Evolutionary conservation across 169 alveolate species (phyloP).

Genomic region (Fabrea salina): DNA sequence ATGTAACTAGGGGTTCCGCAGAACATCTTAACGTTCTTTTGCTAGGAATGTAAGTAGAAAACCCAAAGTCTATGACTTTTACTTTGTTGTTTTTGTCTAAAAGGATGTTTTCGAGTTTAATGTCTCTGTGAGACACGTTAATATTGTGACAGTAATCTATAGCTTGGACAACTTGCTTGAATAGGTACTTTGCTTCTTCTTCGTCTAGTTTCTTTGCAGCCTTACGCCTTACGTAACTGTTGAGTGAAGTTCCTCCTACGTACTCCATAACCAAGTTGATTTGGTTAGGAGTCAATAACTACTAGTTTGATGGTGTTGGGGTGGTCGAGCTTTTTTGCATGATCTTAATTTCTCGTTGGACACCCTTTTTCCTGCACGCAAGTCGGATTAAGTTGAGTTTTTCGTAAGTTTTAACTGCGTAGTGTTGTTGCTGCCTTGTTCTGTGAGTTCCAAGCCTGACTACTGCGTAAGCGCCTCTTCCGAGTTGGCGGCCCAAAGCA

Average conservation of each 20-base stretch:
- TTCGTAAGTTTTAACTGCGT: slow-evolving; percentile 86
- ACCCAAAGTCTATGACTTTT: slow-evolving; percentile 87
- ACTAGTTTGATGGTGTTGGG: slow-evolving; percentile 69
- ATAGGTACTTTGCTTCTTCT: slow-evolving; percentile 60
- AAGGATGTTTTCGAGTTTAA: slow-evolving; percentile 80
- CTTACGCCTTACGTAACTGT: slow-evolving; percentile 60
- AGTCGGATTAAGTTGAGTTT: slow-evolving; percentile 70
- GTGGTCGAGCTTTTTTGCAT: slow-evolving; percentile 64
- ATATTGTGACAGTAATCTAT: slow-evolving; percentile 72
- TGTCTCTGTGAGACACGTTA: slow-evolving; percentile 82
- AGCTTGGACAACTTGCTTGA: slow-evolving; percentile 59
- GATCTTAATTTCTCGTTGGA: slow-evolving; percentile 78
- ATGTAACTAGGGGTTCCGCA: slow-evolving; percentile 88
- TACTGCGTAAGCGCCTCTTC: slow-evolving; percentile 87
- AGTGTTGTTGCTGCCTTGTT: slow-evolving; percentile 57
- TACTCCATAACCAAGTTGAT: slow-evolving; percentile 76
- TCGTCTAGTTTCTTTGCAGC: slow-evolving; percentile 72
- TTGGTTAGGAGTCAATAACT: slow-evolving; percentile 60
- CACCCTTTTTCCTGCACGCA: slow-evolving; percentile 68
- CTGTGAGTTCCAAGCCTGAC: slow-evolving; percentile 78
- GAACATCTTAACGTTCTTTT: slow-evolving; percentile 64
- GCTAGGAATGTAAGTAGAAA: slow-evolving; percentile 63
- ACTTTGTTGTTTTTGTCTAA: slow-evolving; percentile 67
- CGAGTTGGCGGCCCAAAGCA: slow-evolving; percentile 66
- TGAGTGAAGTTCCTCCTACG: slow-evolving; percentile 78